Evolutionary conservation across 1,139 yeast genomes (phyloP), one percentile per base, ranked within the genome.

Genomic region (Taiozyma sp.): DNA sequence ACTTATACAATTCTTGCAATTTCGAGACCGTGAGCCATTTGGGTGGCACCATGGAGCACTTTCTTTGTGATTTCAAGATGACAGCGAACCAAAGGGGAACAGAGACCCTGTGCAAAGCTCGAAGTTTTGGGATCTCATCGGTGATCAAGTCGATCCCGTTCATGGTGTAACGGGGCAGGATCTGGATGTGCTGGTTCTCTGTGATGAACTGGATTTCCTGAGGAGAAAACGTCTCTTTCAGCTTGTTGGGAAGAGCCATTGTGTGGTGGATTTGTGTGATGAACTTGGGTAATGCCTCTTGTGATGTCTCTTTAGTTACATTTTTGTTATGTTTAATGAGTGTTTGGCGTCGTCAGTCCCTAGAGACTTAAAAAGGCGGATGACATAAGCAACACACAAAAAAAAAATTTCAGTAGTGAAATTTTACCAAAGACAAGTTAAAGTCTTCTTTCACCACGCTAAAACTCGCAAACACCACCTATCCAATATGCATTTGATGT

Each of bases 401-500:
- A 19, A 19, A 19, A 19, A 19, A 19, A 19, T 2, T 19, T 19
- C 3, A 2, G 19, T 19, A 19, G 19, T 19, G 19, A 19, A 19
- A 19, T 19, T 19, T 19, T 19, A 19, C 19, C 19, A 19, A 19
- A 19, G 19, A 19, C 19, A 19, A 19, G 19, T 19, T 19, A 19
- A 19, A 19, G 19, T 19, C 19, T 19, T 19, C 19, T 19, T 19
- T 19, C 19, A 19, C 19, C 19, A 19, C 19, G 19, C 19, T 24
- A 24, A 24, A 24, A 24, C 8, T 24, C 8, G 8, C 13, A 27
- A 24, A 34, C 46, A 23, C 24, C 29, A 19, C 44, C 40, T n/a
- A 12, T 16, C n/a, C 41, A 69, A 62, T 56, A 93, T 93, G 99
- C 98, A 93, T 87, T 86, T 95, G 73, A 95, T 95, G 99, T 95